phyloP scores from a whole-genome alignment of 108 stramenopile species.

The Pseudonitzschia multistriata region DNA sequence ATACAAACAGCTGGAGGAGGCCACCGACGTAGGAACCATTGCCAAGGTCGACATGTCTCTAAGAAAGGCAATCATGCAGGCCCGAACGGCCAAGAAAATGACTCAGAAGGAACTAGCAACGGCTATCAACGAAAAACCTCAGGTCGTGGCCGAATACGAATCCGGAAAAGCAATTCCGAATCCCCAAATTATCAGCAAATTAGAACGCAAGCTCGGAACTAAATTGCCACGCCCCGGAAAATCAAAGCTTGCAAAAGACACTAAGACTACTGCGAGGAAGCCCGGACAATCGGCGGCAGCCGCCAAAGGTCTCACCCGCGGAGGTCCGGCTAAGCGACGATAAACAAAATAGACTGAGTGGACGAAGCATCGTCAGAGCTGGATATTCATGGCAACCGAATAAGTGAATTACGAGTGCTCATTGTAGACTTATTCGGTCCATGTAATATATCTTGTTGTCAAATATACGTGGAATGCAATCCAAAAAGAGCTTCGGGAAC shows the following conservation, averaged over 20 bases:
- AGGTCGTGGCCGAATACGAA: slow-evolving; percentile 96
- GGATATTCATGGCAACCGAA: no score
- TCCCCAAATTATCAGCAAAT: slow-evolving; percentile 89
- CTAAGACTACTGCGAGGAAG: slow-evolving; percentile 23
- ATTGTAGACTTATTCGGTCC: no score
- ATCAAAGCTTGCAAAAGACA: slow-evolving; percentile 60
- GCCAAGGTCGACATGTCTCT: slow-evolving; percentile 87
- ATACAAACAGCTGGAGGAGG: slow-evolving; percentile 71
- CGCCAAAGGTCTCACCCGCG: slow-evolving; percentile 53
- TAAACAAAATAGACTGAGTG: slow-evolving; percentile 44
- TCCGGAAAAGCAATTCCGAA: slow-evolving; percentile 96
- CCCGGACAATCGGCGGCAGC: slow-evolving; percentile 41
- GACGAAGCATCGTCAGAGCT: not conserved
- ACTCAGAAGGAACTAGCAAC: slow-evolving; percentile 97
- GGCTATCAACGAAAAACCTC: slow-evolving; percentile 95
- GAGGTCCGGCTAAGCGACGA: slow-evolving; percentile 86
- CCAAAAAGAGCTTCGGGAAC: no score
- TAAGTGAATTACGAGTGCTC: no score
- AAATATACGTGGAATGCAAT: no score
- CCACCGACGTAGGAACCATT: slow-evolving; percentile 86
- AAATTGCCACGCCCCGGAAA: slow-evolving; percentile 90
- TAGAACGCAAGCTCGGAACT: slow-evolving; percentile 87
- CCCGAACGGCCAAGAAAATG: slow-evolving; percentile 95
- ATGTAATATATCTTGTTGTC: no score
- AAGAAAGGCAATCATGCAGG: slow-evolving; percentile 93